Percentiles rank a stretch among this genome's conserved stretches.
These are phyloP conservation scores for Ogataea glucozyma DNA, from an alignment of 805 yeast species.

Conservation along the genomic window DNA sequence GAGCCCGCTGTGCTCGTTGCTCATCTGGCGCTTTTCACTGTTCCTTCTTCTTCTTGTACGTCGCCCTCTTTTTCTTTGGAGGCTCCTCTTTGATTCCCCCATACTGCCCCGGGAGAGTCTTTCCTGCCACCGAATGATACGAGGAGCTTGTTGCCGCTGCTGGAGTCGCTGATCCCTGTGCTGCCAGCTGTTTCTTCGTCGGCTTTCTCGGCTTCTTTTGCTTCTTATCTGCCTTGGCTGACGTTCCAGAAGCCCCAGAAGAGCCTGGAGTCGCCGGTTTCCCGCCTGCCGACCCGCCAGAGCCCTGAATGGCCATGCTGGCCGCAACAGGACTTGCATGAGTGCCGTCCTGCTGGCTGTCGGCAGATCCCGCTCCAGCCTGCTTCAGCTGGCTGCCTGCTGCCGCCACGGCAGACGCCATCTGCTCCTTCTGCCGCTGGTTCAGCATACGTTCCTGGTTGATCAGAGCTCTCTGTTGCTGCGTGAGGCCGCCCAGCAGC, in stretches of 20 bases:
- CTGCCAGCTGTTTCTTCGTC: constrained; percentile 35
- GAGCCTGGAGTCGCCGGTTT: constrained; percentile 6
- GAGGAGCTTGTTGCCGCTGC: constrained; percentile 23
- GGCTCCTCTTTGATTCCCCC: constrained; percentile 23
- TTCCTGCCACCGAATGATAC: constrained; percentile 30
- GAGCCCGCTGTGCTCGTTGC: not conserved
- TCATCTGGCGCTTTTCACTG: not conserved
- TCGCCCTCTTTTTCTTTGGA: constrained; percentile 32
- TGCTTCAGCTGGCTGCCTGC: constrained; percentile 19
- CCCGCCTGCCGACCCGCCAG: constrained; percentile 5
- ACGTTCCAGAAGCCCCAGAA: not conserved
- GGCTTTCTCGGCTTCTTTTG: constrained; percentile 34
- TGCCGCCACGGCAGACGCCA: constrained; percentile 36
- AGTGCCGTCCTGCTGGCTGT: not conserved
- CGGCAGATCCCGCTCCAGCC: constrained; percentile 4
- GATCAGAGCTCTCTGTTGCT: constrained; percentile 31
- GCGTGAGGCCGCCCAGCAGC: constrained; percentile 31
- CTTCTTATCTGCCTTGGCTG: constrained; percentile 22
- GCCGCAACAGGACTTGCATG: constrained; percentile 6
- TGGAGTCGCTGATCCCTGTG: constrained; percentile 25
- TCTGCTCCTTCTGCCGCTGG: constrained; percentile 35
- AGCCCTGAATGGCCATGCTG: constrained; percentile 3
- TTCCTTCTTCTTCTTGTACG: constrained; percentile 29
- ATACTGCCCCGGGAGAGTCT: constrained; percentile 32
- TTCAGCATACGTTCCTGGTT: constrained; percentile 31